A percentile compares a stretch with the other conserved stretches of the same genome.
Conservation (phyloP, 129 eudicot species). For the Gnaphalium uliginosum region DNA sequence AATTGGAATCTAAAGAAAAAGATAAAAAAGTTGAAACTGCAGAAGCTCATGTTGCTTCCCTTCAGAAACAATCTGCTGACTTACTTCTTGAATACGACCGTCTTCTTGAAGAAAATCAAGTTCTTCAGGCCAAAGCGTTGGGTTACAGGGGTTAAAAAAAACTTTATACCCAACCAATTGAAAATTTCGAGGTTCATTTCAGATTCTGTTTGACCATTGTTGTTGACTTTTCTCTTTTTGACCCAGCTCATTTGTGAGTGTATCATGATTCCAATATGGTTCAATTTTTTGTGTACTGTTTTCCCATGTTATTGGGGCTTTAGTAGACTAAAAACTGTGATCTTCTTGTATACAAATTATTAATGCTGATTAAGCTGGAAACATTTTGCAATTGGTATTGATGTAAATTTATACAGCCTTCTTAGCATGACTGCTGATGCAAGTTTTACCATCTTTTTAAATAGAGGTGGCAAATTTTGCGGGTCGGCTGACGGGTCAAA, state of each 20-base stretch:
- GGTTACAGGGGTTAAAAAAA: slow-evolving; percentile 14
- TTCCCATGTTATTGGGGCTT: slow-evolving; percentile 2
- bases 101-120: slow-evolving; percentile 81
- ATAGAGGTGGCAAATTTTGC: not conserved
- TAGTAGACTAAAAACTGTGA: not conserved
- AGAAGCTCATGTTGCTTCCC: slow-evolving; percentile 84
- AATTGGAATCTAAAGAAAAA: slow-evolving; percentile 62
- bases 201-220: not conserved
- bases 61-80: slow-evolving; percentile 97
- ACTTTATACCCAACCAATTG: slow-evolving; percentile 17
- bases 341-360: slow-evolving; percentile 6
- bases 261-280: slow-evolving; percentile 1
- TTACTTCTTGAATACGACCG: slow-evolving; percentile 93
- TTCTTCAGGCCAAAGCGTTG: slow-evolving; percentile 62
- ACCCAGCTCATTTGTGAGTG: slow-evolving; percentile 24
- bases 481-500: too few relatives aligned
- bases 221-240: slow-evolving; percentile 26
- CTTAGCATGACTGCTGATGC: not conserved
- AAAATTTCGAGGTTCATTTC: slow-evolving; percentile 32
- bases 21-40: slow-evolving; percentile 76
- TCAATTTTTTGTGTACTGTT: slow-evolving; percentile 9
- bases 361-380: not conserved
- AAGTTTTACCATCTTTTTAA: not conserved
- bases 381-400: slow-evolving; percentile 4
- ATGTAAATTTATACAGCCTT: not conserved